These are phyloP conservation scores for Zygosaccharomyces kombuchaensis DNA, from an alignment of 805 yeast species.

Conservation along the genomic window DNA sequence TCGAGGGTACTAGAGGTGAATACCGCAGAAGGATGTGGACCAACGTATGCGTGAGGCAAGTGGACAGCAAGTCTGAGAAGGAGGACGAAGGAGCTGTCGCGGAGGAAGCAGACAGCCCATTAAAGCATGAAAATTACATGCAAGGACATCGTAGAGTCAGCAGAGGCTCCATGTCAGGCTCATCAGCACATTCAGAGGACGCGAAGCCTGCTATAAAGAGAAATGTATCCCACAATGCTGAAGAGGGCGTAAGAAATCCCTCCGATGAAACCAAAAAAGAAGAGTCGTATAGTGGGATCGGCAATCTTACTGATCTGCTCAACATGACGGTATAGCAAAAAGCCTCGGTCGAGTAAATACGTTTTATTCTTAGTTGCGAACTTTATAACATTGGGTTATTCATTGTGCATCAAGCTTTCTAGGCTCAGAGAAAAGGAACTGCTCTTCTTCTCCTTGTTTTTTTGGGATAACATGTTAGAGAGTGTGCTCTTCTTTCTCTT, in stretches of 20 bases:
- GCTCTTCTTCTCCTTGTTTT: constrained; percentile 37
- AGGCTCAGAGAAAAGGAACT: constrained; percentile 40
- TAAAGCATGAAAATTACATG: constrained; percentile 13
- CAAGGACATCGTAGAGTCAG: constrained; percentile 22
- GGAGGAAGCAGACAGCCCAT: constrained; percentile 20
- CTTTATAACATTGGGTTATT: constrained; percentile 3
- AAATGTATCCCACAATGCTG: constrained; percentile 6
- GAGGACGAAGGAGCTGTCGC: constrained; percentile 6
- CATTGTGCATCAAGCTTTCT: constrained; percentile 45
- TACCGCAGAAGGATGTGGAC: constrained; percentile 69
- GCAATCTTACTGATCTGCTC: constrained; percentile 10
- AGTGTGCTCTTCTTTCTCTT: constrained; percentile 46
- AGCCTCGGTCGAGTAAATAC: background rate
- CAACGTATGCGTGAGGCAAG: constrained; percentile 36
- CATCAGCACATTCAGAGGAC: constrained; percentile 8
- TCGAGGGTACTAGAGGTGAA: constrained; percentile 32
- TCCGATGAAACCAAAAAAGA: constrained; percentile 3
- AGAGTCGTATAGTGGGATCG: constrained; percentile 12
- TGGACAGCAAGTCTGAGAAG: constrained; percentile 11
- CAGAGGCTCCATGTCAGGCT: constrained; percentile 26
- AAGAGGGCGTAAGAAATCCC: constrained; percentile 6
- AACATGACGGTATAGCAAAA: constrained; percentile 7
- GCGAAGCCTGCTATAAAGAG: constrained; percentile 7
- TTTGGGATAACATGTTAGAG: constrained; percentile 40
- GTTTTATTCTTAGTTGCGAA: background rate